Percentiles rank a stretch among this genome's conserved stretches.
phyloP scores from a whole-genome alignment of 1,139 yeast genomes.

The Lodderomyces theae region DNA sequence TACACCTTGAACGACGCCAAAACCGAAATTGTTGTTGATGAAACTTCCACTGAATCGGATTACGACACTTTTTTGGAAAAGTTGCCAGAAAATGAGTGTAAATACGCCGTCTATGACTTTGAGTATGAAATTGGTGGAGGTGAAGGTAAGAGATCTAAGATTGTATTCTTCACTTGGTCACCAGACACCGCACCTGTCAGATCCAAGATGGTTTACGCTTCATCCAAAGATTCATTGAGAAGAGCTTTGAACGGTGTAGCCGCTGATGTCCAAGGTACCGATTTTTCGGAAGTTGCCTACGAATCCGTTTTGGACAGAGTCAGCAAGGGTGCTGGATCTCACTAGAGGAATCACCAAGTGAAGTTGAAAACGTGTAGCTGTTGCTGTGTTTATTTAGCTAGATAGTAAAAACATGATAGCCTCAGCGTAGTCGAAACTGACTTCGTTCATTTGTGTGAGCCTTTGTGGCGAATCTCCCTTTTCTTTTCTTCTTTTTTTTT shows the following conservation, averaged over 20 bases:
- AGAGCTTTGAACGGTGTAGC: slow-evolving; percentile 95
- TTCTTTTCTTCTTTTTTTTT: background rate
- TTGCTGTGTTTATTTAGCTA: background rate
- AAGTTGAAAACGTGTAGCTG: background rate
- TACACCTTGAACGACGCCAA: slow-evolving; percentile 77
- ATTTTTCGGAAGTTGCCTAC: slow-evolving; percentile 92
- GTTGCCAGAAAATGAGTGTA: slow-evolving; percentile 94
- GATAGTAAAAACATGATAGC: background rate
- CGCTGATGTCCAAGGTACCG: slow-evolving; percentile 96
- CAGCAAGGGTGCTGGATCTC: slow-evolving; percentile 38
- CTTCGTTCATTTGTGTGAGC: no score
- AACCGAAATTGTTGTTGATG: slow-evolving; percentile 87
- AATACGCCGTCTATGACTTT: slow-evolving; percentile 94
- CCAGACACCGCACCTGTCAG: slow-evolving; percentile 96
- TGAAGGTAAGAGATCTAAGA: slow-evolving; percentile 95
- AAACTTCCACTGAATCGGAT: slow-evolving; percentile 68
- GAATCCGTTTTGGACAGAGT: slow-evolving; percentile 91
- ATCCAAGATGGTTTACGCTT: slow-evolving; percentile 96
- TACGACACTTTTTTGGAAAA: slow-evolving; percentile 84
- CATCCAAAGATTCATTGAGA: slow-evolving; percentile 96
- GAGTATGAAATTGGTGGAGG: slow-evolving; percentile 87
- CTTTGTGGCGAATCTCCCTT: no score
- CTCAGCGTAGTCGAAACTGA: no score
- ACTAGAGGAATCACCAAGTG: no score
- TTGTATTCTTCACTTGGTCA: slow-evolving; percentile 93